These are phyloP conservation scores for Acanthamoeba castellanii DNA, from an alignment of 208 protist genomes.

Conservation along the genomic window DNA sequence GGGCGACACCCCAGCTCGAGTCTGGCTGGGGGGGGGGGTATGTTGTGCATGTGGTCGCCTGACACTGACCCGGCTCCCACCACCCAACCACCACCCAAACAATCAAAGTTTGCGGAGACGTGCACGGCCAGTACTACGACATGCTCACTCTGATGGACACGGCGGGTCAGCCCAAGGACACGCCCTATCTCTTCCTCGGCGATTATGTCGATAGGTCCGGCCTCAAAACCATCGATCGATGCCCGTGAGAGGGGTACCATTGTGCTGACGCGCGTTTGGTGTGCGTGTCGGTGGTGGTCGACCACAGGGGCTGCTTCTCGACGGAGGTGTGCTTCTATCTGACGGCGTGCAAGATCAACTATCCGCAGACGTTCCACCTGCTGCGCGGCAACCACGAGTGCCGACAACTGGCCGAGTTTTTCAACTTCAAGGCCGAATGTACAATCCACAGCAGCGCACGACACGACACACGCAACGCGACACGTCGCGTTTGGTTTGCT, in stretches of 20 bases:
- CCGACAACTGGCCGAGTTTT: conserved; percentile 95
- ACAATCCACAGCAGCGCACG: not conserved
- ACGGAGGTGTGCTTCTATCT: conserved; percentile 88
- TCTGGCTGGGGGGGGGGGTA: too few species aligned
- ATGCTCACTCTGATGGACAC: conserved; percentile 94
- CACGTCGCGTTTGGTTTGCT: too few species aligned
- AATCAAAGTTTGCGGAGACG: conserved; percentile 90
- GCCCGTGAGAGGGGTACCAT: not conserved
- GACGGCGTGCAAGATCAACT: conserved; percentile 94
- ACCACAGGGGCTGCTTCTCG: conserved; percentile 45
- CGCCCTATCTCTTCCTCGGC: conserved; percentile 96
- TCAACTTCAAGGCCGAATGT: conserved; percentile 96
- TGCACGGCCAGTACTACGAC: conserved; percentile 98
- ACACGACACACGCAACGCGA: not conserved
- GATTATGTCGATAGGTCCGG: conserved; percentile 95
- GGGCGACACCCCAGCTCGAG: too few species aligned
- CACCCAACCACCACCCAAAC: not conserved
- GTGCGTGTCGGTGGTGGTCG: not conserved
- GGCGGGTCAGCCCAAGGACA: conserved; percentile 90
- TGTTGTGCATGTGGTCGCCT: too few species aligned
- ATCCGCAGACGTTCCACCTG: conserved; percentile 93
- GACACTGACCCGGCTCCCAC: too few species aligned
- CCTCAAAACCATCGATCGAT: not conserved
- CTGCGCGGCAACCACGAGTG: conserved; percentile 98
- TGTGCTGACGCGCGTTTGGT: too few species aligned